Evolutionary conservation across 768 basidiomycete genomes (phyloP), one percentile per base, ranked within the genome.

Genomic region (Lactarius quietus): DNA sequence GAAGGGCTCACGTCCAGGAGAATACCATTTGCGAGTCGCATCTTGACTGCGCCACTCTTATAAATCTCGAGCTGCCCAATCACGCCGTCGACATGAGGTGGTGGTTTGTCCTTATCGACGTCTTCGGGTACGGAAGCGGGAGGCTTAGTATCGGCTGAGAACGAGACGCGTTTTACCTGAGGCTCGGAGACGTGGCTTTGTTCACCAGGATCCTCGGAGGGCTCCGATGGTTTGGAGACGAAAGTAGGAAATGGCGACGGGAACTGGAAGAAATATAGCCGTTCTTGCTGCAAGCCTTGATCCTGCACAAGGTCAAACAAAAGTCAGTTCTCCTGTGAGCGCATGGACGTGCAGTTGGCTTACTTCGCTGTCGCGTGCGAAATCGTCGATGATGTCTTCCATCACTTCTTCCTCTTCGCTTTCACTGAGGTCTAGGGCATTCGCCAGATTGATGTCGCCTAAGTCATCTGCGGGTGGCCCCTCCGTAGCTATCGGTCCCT

Each of bases 221-320:
- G 71, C 23, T 76, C 66, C 9, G 75, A 67, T 8, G 73, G 60
- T 64, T 78, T 71, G 8, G 83, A 77, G 2, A 78, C 64, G 76
- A 95, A 95, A 6, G 78, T 81, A 0, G 94, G 93, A 75, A 97
- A 95, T 0, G 92, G 90, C 10, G 80, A 74, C 0, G 95, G 95
- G 71, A 96, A 96, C 73, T 95, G 93, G 78, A 96, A 95, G 70
- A 94, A 88, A 72, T 90, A 96, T 4, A 96, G 77, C 23, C 83
- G 81, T 61, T 92, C 88, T 74, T 86, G 86, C 59, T 80, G 81
- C 41, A 82, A 69, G 57, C 78, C 73, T 31, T 79, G 71, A 62
- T 84, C 84, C 86, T 88, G 70, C 26, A 54, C 35, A 59, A 41
- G 12, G 61, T 35, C 29, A 31, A 45, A 62, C 33, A 33, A 61